Evolutionary conservation across 140 eudicot species (phyloP), one percentile per base, ranked within the genome.

Genomic region (Ambrosia hybrid): DNA sequence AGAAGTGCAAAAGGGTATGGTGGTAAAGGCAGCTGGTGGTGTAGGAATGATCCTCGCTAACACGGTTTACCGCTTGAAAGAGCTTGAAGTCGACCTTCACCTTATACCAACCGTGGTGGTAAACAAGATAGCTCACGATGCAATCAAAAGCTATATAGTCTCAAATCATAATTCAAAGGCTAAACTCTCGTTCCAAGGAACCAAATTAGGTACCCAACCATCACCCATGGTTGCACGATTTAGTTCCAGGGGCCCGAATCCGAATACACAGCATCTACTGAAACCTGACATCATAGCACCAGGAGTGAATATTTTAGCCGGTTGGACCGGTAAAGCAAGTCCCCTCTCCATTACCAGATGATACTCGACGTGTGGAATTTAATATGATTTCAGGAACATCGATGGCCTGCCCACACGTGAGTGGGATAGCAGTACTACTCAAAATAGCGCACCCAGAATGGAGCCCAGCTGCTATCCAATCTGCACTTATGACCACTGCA

Each of bases 271-370:
- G 5, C 0, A 17, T 9, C 61, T 85, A 49, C n/a, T n/a, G n/a
- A n/a, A n/a, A n/a, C 91, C 91, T 4, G 91, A 85, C 17, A 17
- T 85, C 12, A 79, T 77, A 79, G 91, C 83, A 41, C 91, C 91
- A 0, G 91, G 91, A n/a, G 81, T 72, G 7, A 38, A 58, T 26
- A 82, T 86, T 45, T 52, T 86, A 6, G 91, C 91, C 1, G 76
- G 83, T 5, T 85, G 85, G 85, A 60, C 52, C 0, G 15, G 16
- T 33, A 61, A 4, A 45, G 2, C 0, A 0, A 16, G 70, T 49
- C n/a, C 73, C 80, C 16, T 9, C 80, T 1, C 0, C 3, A 4
- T 4, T 58, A 39, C 0, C 1, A 16, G 30, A 17, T 5, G 73
- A 75, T 26, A 66, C 81, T n/a, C 15, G 57, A 11, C 61, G 69